Conservation (phyloP, 192 early-diverging fungal species). For the Coemansia sp. region DNA sequence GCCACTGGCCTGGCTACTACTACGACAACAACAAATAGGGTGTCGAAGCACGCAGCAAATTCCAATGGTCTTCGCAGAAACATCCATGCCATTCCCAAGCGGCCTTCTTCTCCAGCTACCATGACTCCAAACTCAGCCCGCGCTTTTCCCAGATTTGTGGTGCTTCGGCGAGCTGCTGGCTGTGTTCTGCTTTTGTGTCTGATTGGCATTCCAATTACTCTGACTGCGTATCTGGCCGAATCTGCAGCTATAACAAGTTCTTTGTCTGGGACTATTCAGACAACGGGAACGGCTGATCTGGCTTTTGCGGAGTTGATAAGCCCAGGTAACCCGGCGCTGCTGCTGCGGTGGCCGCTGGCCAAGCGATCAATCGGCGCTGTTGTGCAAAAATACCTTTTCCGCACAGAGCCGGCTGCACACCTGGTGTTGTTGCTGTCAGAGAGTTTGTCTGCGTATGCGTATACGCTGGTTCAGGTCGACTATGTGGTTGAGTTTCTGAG, state of each 20-base stretch:
- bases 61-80: no score
- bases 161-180: not conserved
- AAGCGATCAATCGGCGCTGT: conserved; percentile 1
- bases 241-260: no score
- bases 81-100: not conserved
- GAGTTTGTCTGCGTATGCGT: not conserved
- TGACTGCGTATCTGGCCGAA: not conserved
- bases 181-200: not conserved
- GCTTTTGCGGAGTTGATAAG: not conserved
- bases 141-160: no score
- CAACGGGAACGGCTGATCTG: not conserved
- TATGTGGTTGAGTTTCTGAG: conserved; percentile 11
- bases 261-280: no score
- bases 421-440: not conserved
- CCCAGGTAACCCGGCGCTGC: not conserved
- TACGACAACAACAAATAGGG: not conserved
- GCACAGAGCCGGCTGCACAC: not conserved
- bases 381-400: not conserved
- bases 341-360: conserved; percentile 35
- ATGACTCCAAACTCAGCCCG: no score
- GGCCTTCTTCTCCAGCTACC: no score
- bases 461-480: conserved; percentile 14
- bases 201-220: not conserved
- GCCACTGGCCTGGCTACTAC: not conserved
- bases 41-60: no score